These are phyloP conservation scores for Saccharomyces cerevisiae DNA, from an alignment of 805 yeast species.

Conservation along the genomic window DNA sequence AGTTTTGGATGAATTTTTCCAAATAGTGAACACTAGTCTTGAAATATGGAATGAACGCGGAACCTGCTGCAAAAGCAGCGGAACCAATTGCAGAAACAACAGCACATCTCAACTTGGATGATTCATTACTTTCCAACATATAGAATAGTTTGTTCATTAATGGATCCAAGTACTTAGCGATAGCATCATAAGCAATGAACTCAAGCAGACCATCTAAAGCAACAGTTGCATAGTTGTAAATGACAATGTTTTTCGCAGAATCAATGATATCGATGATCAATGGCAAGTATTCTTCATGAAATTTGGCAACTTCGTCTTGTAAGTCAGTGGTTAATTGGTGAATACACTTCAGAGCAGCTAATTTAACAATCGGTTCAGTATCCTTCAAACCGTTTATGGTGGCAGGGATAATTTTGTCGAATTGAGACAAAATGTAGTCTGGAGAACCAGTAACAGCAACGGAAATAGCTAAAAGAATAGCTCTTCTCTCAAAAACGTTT, in stretches of 20 bases:
- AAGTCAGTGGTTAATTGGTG: conserved; percentile 73
- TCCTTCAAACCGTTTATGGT: conserved; percentile 73
- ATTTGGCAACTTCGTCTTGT: conserved; percentile 76
- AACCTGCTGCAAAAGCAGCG: conserved; percentile 92
- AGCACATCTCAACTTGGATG: conserved; percentile 62
- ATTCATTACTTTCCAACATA: conserved; percentile 70
- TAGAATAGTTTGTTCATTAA: conserved; percentile 82
- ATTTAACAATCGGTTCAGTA: conserved; percentile 61
- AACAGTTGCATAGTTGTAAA: conserved; percentile 83
- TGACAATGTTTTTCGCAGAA: conserved; percentile 69
- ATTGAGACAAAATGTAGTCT: conserved; percentile 72
- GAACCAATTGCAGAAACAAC: conserved; percentile 95
- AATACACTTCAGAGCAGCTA: conserved; percentile 78
- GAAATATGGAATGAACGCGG: conserved; percentile 78
- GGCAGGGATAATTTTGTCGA: conserved; percentile 63
- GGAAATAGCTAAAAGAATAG: conserved; percentile 73
- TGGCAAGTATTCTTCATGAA: conserved; percentile 77
- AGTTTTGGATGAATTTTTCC: conserved; percentile 70
- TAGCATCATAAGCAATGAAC: conserved; percentile 80
- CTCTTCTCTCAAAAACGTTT: conserved; percentile 77
- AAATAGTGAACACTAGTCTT: conserved; percentile 69
- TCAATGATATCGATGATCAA: conserved; percentile 81
- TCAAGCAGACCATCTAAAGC: conserved; percentile 90
- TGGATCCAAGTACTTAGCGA: conserved; percentile 73
- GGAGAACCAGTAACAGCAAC: conserved; percentile 90